Base-by-base conservation (phyloP, 768 basidiomycete species). In the Boletus fagicola region DNA sequence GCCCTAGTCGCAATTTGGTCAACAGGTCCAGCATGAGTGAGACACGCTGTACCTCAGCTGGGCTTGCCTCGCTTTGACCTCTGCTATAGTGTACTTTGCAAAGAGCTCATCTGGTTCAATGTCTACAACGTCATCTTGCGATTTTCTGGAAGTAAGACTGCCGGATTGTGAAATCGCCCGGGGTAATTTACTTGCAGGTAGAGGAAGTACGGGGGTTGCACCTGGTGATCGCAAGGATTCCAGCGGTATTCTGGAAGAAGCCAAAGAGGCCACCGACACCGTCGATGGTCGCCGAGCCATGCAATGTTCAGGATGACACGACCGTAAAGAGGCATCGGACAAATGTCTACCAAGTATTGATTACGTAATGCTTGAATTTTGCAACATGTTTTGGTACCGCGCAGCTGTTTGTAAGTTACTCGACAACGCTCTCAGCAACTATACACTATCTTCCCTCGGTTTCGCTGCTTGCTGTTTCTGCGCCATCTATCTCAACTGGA, bases 61-160 rank as follows among this genome's bases (percentile, higher is more conserved):
- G n/a, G 82, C 78, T 65, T 91, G 86, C 38, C 84, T 78, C 35
- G 74, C 70, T 69, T 79, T 88, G 36, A 92, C 85, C 67, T 93
- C 90, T 0, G 81, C 61, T 38, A 94, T 79, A n/a, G 88, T 83
- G 66, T 82, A 77, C 67, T 81, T 85, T 40, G 81, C 74, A 71
- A 93, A 92, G 48, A 93, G 69, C 48, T 89, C 86, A 68, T 93
- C 90, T 0, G 90, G 85, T 59, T 85, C 80, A 51, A 84, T 54
- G 61, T 72, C 67, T 54, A 59, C 22, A 43, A 31, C 54, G 54
- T 52, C 65, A 62, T 56, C 55, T 38, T 59, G 68, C 8, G 53
- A 56, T 58, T 57, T 72, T 31, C 22, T 51, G 11, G 56, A 55
- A 56, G 43, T 20, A 53, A 54, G 44, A 48, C 52, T 44, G 36